Conservation (phyloP, 2,329 filamentous ascomycete genomes). For the Grosmannia clavigera region DNA sequence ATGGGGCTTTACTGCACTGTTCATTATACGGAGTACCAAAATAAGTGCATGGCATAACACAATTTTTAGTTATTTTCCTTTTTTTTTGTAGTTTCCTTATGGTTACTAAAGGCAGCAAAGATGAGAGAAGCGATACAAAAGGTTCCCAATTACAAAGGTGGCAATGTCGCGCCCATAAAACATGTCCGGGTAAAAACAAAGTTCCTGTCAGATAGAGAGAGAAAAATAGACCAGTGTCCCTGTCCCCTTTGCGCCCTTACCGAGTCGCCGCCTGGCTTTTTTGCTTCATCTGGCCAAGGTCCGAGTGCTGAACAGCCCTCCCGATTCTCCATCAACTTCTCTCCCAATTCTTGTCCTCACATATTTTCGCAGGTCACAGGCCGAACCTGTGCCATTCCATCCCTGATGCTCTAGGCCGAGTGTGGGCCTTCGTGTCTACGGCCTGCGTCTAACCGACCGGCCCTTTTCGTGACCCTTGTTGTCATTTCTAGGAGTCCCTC, state of each 20-base stretch:
- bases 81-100: not conserved
- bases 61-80: not conserved
- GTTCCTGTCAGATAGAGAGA: not conserved
- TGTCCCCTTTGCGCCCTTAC: not conserved
- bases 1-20: not conserved
- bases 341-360: not conserved
- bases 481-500: constrained; percentile 13
- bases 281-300: not conserved
- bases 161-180: not conserved
- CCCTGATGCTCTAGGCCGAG: not conserved
- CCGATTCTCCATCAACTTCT: not conserved
- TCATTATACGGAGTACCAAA: too few species aligned
- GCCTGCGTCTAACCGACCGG: not conserved
- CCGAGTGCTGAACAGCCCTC: not conserved
- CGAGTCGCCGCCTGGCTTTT: not conserved
- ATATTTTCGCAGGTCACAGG: not conserved
- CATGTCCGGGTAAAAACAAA: not conserved
- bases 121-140: not conserved
- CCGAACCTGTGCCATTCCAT: not conserved
- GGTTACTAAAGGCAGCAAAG: not conserved
- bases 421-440: not conserved
- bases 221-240: not conserved
- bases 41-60: not conserved
- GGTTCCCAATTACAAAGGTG: not conserved
- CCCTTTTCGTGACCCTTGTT: constrained; percentile 1